Percentiles rank a stretch among this genome's conserved stretches.
Evolutionary conservation across 202 grass and related monocot species (phyloP).

Genomic region (Miscanthus sacchariflorus): DNA sequence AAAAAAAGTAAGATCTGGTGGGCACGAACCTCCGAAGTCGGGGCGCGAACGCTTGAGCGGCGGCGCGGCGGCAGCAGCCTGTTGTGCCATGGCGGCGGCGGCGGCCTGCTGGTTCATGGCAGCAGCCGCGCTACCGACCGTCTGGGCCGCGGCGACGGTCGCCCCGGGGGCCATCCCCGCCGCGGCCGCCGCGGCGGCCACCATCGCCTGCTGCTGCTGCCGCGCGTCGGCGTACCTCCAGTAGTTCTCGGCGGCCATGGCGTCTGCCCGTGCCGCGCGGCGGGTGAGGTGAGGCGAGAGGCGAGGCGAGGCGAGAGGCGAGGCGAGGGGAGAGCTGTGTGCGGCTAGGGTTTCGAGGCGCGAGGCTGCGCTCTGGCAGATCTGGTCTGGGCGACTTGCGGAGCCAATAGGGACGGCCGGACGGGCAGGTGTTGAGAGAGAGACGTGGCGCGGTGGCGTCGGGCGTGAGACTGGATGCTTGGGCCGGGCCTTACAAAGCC

Average conservation of each 20-base stretch:
- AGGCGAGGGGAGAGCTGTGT: not conserved
- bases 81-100: conserved; percentile 41
- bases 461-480: not conserved
- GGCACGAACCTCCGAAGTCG: conserved; percentile 68
- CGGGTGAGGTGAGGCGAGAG: not conserved
- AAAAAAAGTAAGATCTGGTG: conserved; percentile 32
- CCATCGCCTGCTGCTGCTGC: conserved; percentile 69
- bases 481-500: conserved; percentile 5
- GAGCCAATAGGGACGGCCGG: not conserved
- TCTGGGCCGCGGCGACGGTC: conserved; percentile 10
- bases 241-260: conserved; percentile 69
- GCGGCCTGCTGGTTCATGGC: conserved; percentile 48
- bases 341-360: conserved; percentile 55
- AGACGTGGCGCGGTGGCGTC: not conserved
- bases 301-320: not conserved
- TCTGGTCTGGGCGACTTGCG: not conserved
- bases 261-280: not conserved
- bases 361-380: not conserved
- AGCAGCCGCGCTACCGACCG: conserved; percentile 1
- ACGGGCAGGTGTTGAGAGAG: not conserved
- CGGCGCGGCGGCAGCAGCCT: conserved; percentile 50
- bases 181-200: conserved; percentile 52
- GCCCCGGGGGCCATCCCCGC: conserved; percentile 51
- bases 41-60: conserved; percentile 85
- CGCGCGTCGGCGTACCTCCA: conserved; percentile 71